phyloP scores from a whole-genome alignment of 129 eudicot genomes.

The Gnaphalium uliginosum region DNA sequence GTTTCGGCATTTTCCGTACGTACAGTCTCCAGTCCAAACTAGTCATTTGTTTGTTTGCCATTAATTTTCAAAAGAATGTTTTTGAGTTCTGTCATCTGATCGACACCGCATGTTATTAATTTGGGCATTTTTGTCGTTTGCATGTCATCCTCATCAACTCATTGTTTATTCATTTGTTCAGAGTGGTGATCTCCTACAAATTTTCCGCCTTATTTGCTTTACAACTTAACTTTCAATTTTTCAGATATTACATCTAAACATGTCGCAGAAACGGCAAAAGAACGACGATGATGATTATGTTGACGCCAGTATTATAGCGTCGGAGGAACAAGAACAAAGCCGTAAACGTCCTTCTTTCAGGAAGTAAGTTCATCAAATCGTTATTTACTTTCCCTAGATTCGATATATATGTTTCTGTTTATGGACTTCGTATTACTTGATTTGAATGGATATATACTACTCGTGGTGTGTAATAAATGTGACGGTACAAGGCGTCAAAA shows the following conservation, averaged over 20 bases:
- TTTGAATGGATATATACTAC: not conserved
- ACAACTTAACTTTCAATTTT: not conserved
- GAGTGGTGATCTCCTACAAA: slow-evolving; percentile 15
- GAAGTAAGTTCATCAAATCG: slow-evolving; percentile 23
- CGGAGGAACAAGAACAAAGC: slow-evolving; percentile 19
- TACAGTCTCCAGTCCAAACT: slow-evolving; percentile 23
- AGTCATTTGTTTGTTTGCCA: slow-evolving; percentile 25
- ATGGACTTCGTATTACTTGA: not conserved
- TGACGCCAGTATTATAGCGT: not conserved
- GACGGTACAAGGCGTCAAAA: not conserved
- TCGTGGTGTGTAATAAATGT: not conserved
- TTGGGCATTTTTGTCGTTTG: slow-evolving; percentile 30
- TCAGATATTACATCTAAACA: slow-evolving; percentile 11
- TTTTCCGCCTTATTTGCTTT: not conserved
- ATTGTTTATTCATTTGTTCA: slow-evolving; percentile 16
- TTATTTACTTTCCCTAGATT: not conserved
- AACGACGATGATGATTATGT: slow-evolving; percentile 18
- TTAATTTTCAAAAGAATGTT: slow-evolving; percentile 21
- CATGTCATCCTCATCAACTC: slow-evolving; percentile 25
- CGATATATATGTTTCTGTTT: not conserved
- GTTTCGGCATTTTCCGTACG: slow-evolving; percentile 26
- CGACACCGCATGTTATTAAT: slow-evolving; percentile 45
- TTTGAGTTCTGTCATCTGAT: slow-evolving; percentile 17
- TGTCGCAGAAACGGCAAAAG: slow-evolving; percentile 43
- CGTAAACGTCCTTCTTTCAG: slow-evolving; percentile 42